A percentile compares a stretch with the other conserved stretches of the same genome.
Evolutionary conservation across 371 early-diverging fungal genomes (phyloP).

Genomic region (Mucor saturninus): DNA sequence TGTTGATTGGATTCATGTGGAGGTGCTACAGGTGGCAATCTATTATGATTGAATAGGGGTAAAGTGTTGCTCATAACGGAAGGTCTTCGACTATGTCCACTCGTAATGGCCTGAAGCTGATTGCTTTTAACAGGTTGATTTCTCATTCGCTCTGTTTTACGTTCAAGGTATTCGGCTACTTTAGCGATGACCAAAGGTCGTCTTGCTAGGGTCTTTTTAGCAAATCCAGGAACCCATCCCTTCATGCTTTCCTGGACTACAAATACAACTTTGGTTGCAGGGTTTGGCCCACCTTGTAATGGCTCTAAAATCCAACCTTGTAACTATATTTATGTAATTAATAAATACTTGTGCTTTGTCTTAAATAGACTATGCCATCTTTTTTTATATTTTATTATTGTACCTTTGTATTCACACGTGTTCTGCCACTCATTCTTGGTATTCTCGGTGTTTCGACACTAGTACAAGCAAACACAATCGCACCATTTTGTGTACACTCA

Average conservation of each 20-base stretch:
- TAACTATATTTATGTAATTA: constrained; percentile 25
- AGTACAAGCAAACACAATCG: constrained; percentile 67
- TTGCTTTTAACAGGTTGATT: constrained; percentile 30
- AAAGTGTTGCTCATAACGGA: constrained; percentile 33
- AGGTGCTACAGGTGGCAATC: neutral
- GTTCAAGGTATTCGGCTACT: constrained; percentile 68
- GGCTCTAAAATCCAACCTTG: constrained; percentile 76
- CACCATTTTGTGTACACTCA: constrained; percentile 52
- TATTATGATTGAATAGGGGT: constrained; percentile 10
- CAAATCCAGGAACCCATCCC: constrained; percentile 70
- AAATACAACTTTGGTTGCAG: constrained; percentile 67
- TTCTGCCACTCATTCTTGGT: constrained; percentile 60
- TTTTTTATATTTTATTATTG: neutral
- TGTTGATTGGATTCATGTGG: neutral
- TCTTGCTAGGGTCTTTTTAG: constrained; percentile 65
- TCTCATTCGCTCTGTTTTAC: constrained; percentile 59
- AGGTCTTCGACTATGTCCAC: constrained; percentile 33
- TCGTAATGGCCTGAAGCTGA: constrained; percentile 16
- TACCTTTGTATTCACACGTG: constrained; percentile 64
- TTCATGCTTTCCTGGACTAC: constrained; percentile 52
- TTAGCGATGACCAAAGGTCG: constrained; percentile 68
- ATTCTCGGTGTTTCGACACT: constrained; percentile 71
- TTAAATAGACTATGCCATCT: too few relatives aligned
- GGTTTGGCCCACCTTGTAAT: constrained; percentile 46
- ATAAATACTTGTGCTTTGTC: neutral